These are phyloP conservation scores for Suillus subalutaceus DNA, from an alignment of 768 basidiomycete genomes.

Conservation along the genomic window DNA sequence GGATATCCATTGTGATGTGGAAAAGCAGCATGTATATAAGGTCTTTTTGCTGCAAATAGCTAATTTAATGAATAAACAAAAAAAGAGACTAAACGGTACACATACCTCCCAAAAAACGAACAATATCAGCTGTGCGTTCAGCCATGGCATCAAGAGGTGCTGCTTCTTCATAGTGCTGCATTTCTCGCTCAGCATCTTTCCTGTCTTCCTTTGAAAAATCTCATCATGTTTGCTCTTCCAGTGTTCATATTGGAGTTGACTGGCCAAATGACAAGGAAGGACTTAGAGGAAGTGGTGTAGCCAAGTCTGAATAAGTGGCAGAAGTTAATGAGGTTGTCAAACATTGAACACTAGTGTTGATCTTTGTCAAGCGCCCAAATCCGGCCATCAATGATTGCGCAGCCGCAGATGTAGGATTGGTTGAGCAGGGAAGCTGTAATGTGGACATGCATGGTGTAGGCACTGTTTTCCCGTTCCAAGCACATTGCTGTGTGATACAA, in stretches of 20 bases:
- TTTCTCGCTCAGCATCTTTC: constrained; percentile 4
- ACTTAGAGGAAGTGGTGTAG: background rate
- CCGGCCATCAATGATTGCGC: background rate
- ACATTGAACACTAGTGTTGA: background rate
- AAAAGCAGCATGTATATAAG: too few relatives aligned
- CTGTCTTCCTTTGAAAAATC: constrained; percentile 2
- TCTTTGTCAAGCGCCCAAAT: background rate
- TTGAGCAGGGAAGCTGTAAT: background rate
- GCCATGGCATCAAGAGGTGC: background rate
- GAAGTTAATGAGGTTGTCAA: background rate
- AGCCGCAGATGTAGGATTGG: background rate
- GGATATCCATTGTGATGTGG: too few relatives aligned
- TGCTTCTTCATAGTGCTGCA: constrained; percentile 5
- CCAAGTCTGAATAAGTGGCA: too few relatives aligned
- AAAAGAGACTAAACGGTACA: background rate
- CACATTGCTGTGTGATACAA: background rate
- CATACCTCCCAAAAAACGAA: constrained; percentile 15
- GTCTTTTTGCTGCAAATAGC: background rate
- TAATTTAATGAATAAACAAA: too few relatives aligned
- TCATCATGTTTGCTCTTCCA: background rate
- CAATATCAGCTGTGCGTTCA: constrained; percentile 1
- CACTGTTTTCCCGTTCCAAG: background rate
- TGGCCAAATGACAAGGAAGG: background rate
- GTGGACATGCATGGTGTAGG: background rate
- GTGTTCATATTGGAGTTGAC: background rate